Base-by-base conservation (phyloP, 257 asterid species). In the Primulina tabacum region DNA sequence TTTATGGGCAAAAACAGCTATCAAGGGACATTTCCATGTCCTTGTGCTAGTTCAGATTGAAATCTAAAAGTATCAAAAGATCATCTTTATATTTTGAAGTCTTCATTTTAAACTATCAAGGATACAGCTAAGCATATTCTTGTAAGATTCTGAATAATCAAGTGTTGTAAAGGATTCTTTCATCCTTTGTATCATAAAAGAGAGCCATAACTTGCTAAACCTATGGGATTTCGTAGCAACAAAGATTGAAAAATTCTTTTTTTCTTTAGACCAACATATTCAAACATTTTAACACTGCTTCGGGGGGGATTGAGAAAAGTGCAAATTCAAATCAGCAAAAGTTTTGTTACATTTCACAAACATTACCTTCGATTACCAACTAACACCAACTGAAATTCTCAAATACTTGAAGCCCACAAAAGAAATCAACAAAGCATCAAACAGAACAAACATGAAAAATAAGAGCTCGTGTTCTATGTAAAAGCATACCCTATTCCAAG, bases 401-500 rank as follows among this genome's bases (percentile, higher is more conserved):
- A 47, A 47, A 47, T 10, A 9, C 17, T 11, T 11, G 4, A 40
- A 40, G 0, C n/a, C 52, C 52, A 40, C 2, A 24, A 47, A 37
- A 37, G 11, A 37, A 37, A 37, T 6, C 38, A 37, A 37, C 18
- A 47, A 47, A 7, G 2, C 2, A 47, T 14, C 56, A 47, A 2
- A 47, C 66, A n/a, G 47, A 29, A 16, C 17, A 4, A 73, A 33
- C 30, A 38, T 20, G 28, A 28, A 26, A 18, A 35, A 26, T 3
- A n/a, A n/a, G 37, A 18, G n/a, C 11, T 18, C 8, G 0, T 11
- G 9, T 11, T 65, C 3, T 21, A 66, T 6, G 30, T 3, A 58
- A 70, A 33, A 56, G 53, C 74, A 71, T 82, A 86, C 92, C 83
- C 84, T 73, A 73, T 86, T 86, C 92, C 89, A 86, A 10, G 88